Evolutionary conservation across 495 filamentous ascomycete genomes (phyloP), one percentile per base, ranked within the genome.

Genomic region (Hypomontagnella monticulosa): DNA sequence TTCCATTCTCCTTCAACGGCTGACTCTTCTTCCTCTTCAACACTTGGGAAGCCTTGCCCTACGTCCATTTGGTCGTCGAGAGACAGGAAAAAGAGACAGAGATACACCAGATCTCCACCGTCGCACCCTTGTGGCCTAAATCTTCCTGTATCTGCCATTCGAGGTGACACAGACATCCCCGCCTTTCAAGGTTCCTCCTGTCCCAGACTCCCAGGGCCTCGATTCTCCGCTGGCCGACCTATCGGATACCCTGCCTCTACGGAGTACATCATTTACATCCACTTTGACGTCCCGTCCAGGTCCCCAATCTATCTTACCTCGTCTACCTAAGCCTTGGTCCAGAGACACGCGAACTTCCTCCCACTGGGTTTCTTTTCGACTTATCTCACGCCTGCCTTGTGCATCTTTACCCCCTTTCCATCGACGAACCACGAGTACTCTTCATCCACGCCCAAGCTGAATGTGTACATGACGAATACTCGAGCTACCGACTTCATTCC

Each of bases 401-500:
- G 63, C 62, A 57, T 61, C 49, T 62, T 64, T 44, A 57, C 56
- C 50, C 57, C 51, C 55, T 56, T 52, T 18, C 16, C 38, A 60
- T 60, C 61, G 47, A 48, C 57, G 32, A 63, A 61, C 63, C 47
- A 30, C 48, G 30, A 58, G 23, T 43, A 34, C 34, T 11, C 50
- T 58, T 46, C 66, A 43, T 54, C 52, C 63, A 57, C 51, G 66
- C 50, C 57, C 41, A 44, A 50, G 46, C 36, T 61, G 51, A 53
- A 70, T 63, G 75, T 78, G 75, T 82, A 81, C 79, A 82, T 80
- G 80, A 78, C 79, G 75, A 72, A 73, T 69, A 66, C 67, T 71
- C 73, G 74, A 60, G 73, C 59, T 47, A 71, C 69, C 74, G 73
- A 75, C 66, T 71, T 72, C 71, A 73, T 76, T 67, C 77, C 73